A percentile compares a stretch with the other conserved stretches of the same genome.
phyloP scores from a whole-genome alignment of 2,329 filamentous ascomycete species.

The Aspergillus neoniger region DNA sequence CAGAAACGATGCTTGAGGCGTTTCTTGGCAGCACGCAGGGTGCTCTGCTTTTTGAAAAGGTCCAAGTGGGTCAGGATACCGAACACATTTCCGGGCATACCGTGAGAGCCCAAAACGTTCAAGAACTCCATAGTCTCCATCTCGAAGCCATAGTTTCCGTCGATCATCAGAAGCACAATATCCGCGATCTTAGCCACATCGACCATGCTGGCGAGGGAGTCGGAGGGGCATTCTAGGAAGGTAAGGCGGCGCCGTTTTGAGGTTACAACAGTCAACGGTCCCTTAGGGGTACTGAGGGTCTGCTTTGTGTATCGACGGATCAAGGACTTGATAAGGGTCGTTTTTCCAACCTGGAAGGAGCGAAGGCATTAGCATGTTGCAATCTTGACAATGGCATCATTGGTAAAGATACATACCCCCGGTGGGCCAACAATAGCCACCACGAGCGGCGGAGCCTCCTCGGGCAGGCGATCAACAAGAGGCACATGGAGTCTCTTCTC shows the following conservation, averaged over 20 bases:
- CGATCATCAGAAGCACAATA: constrained; percentile 96
- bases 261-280: constrained; percentile 92
- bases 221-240: constrained; percentile 91
- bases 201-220: constrained; percentile 94
- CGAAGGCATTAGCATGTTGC: neutral
- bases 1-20: constrained; percentile 92
- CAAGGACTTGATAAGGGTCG: constrained; percentile 90
- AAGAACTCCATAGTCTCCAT: constrained; percentile 99
- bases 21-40: constrained; percentile 92
- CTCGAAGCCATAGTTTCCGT: constrained; percentile 97
- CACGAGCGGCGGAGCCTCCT: constrained; percentile 90
- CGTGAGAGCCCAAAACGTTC: constrained; percentile 87
- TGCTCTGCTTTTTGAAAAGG: constrained; percentile 89
- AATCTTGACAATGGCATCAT: neutral
- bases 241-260: constrained; percentile 94
- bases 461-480: constrained; percentile 90
- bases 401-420: constrained; percentile 60
- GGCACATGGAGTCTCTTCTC: constrained; percentile 96
- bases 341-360: constrained; percentile 68
- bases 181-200: constrained; percentile 97
- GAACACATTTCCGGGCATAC: constrained; percentile 98
- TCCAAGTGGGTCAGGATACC: constrained; percentile 96
- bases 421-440: constrained; percentile 94
- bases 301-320: constrained; percentile 96
- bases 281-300: constrained; percentile 82